Conservation (phyloP, 2,329 filamentous ascomycete species). For the Camillea tinctor region DNA sequence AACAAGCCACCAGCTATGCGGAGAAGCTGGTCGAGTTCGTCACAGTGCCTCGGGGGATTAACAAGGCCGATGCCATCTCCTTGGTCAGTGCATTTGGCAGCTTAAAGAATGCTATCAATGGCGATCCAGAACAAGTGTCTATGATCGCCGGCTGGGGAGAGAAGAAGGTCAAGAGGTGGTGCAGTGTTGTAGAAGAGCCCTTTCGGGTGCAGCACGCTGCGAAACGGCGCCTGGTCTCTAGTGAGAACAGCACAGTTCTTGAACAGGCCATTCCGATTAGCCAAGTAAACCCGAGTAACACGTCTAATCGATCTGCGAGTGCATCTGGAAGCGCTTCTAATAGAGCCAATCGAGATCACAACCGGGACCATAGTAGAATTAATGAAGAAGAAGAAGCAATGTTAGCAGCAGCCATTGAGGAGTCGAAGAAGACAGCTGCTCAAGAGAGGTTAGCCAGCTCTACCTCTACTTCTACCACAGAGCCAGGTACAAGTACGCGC, state of each 20-base stretch:
- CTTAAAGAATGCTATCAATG: conserved; percentile 82
- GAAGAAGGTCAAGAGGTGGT: conserved; percentile 90
- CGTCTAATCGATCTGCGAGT: conserved; percentile 30
- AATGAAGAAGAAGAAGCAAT: conserved; percentile 51
- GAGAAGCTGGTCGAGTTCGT: conserved; percentile 91
- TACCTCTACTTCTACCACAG: conserved; percentile 9
- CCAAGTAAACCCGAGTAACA: conserved; percentile 41
- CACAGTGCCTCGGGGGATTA: conserved; percentile 83
- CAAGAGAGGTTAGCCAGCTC: conserved; percentile 25
- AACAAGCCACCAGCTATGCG: conserved; percentile 79
- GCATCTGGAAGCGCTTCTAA: conserved; percentile 22
- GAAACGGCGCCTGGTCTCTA: conserved; percentile 40
- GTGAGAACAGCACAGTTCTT: conserved; percentile 27
- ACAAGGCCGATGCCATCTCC: conserved; percentile 90
- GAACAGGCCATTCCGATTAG: conserved; percentile 42
- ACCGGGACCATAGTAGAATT: conserved; percentile 39
- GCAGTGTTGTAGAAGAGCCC: conserved; percentile 75
- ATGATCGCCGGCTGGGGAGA: conserved; percentile 92
- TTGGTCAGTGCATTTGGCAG: conserved; percentile 92
- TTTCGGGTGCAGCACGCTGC: conserved; percentile 74
- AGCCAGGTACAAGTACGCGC: conserved; percentile 16
- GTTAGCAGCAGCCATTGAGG: conserved; percentile 46
- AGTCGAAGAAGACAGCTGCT: conserved; percentile 41
- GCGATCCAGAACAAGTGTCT: conserved; percentile 78
- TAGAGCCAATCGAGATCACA: conserved; percentile 32